phyloP scores from a whole-genome alignment of 805 yeast species.

The Ogataea degrootiae region DNA sequence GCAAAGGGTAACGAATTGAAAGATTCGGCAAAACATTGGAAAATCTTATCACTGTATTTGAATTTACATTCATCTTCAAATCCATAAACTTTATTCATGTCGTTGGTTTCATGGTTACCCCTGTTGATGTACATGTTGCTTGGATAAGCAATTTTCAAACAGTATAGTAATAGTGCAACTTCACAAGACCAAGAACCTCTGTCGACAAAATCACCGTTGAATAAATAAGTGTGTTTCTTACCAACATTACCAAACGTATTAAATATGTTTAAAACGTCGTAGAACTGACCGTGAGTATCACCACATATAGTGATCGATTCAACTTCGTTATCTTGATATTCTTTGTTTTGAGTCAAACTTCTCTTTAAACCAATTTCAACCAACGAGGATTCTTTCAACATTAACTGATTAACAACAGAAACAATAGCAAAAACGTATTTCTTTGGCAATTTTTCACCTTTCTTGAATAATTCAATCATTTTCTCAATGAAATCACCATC shows the following conservation, averaged over 20 bases:
- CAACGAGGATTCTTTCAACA: slow-evolving; percentile 65
- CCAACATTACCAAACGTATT: slow-evolving; percentile 66
- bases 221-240: slow-evolving; percentile 66
- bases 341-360: slow-evolving; percentile 30
- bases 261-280: slow-evolving; percentile 81
- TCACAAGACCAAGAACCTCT: slow-evolving; percentile 98
- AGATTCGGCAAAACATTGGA: slow-evolving; percentile 78
- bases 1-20: slow-evolving; percentile 86
- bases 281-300: slow-evolving; percentile 97
- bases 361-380: slow-evolving; percentile 53
- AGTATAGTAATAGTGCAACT: slow-evolving; percentile 76
- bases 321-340: slow-evolving; percentile 29
- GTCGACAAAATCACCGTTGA: slow-evolving; percentile 97
- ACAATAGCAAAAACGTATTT: slow-evolving; percentile 80
- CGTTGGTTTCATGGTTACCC: slow-evolving; percentile 96
- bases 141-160: slow-evolving; percentile 76
- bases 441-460: slow-evolving; percentile 72
- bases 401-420: slow-evolving; percentile 60
- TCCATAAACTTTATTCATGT: slow-evolving; percentile 95
- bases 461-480: slow-evolving; percentile 67
- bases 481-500: slow-evolving; percentile 52
- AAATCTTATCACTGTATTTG: slow-evolving; percentile 77
- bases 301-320: slow-evolving; percentile 81
- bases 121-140: slow-evolving; percentile 68
- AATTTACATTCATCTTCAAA: slow-evolving; percentile 93